Evolutionary conservation across 2,329 filamentous ascomycete species (phyloP).

Genomic region (Aspergillus terreus): DNA sequence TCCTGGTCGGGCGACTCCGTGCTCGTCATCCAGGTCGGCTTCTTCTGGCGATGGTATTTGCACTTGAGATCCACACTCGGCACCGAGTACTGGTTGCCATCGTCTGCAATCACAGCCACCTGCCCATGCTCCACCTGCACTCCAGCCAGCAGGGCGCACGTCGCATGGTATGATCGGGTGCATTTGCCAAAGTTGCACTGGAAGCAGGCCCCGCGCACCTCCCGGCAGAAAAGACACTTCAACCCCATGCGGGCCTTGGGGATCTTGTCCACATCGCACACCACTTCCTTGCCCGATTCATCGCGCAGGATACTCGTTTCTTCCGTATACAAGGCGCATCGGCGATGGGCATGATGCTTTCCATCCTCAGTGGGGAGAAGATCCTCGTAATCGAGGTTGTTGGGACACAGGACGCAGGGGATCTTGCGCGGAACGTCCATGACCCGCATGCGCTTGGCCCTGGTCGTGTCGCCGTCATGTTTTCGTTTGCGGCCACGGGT

Average conservation of each 20-base stretch:
- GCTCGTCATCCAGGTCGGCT: constrained; percentile 68
- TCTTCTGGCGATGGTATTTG: constrained; percentile 86
- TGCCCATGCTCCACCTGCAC: constrained; percentile 86
- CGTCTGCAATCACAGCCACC: constrained; percentile 81
- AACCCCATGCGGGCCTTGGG: constrained; percentile 83
- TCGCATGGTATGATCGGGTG: constrained; percentile 87
- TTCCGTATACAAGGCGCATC: constrained; percentile 86
- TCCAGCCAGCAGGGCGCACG: constrained; percentile 86
- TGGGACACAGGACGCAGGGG: constrained; percentile 88
- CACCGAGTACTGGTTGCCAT: constrained; percentile 88
- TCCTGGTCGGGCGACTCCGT: constrained; percentile 66
- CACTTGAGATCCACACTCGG: constrained; percentile 91
- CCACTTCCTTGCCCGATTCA: constrained; percentile 64
- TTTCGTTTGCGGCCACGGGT: constrained; percentile 67
- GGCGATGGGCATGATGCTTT: constrained; percentile 72
- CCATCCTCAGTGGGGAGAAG: constrained; percentile 86
- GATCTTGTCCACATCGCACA: constrained; percentile 76
- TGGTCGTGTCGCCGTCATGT: constrained; percentile 52
- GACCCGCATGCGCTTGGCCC: constrained; percentile 74
- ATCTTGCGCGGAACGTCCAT: constrained; percentile 68
- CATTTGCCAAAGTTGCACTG: constrained; percentile 96
- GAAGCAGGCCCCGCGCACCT: constrained; percentile 92
- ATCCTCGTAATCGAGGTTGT: constrained; percentile 76
- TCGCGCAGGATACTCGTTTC: constrained; percentile 81
- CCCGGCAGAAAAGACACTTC: constrained; percentile 92